Evolutionary conservation across 2,329 filamentous ascomycete species (phyloP), one percentile per base, ranked within the genome.

Genomic region (Talaromyces sp.): DNA sequence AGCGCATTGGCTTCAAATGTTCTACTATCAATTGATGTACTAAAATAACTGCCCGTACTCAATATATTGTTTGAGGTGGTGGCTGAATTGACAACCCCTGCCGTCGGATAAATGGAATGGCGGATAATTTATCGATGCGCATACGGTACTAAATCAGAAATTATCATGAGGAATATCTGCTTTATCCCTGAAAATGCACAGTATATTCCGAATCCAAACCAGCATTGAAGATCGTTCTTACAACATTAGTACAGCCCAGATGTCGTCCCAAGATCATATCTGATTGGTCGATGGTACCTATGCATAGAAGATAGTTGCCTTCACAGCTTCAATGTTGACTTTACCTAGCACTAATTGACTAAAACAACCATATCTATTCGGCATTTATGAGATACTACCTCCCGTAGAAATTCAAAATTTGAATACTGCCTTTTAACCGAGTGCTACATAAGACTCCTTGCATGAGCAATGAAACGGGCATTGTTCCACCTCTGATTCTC

Each of bases 401-500:
- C 3, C 14, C 12, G 11, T 12, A 12, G 31, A 32, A 32, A 32
- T 12, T 32, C 11, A 32, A 32, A 29, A 8, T 6, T 29, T 8
- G 7, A 32, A 32, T 32, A 8, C 12, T 1, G 31, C 31, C 31
- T 32, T 46, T 46, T 46, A 21, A 46, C 43, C 43, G 43, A 46
- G 9, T 9, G 11, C 1, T 21, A 46, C 14, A 43, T 6, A 43
- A 43, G 8, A 43, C 43, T 12, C 43, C 21, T 21, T 21, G 19
- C 21, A 24, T 46, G 3, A 29, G 7, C 27, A 29, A 8, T 29
- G 21, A 11, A 41, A 52, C 56, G 56, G 56, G 52, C 29, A 17
- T 26, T 57, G 46, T 57, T 57, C 56, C 56, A 57, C 56, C 56
- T 51, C 46, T 57, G 14, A 51, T 57, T 14, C 56, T 26, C 31